Percentiles rank a stretch among this genome's conserved stretches.
phyloP scores from a whole-genome alignment of 2,329 filamentous ascomycete species.

The Penicillium sp. region DNA sequence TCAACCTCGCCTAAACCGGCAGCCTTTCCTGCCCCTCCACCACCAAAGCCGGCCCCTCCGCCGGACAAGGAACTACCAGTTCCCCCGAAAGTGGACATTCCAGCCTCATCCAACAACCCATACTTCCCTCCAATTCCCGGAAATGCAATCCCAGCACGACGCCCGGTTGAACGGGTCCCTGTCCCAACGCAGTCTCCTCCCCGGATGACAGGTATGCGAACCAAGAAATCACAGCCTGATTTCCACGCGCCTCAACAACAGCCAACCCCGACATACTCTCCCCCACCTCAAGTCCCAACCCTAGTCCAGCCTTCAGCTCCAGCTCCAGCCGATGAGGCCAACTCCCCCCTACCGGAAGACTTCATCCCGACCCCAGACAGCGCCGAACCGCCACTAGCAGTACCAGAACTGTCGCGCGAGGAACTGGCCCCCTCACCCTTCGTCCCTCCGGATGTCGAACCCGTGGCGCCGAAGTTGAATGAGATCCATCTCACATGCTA shows the following conservation, averaged over 20 bases:
- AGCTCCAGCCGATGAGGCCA: slow-evolving; percentile 10
- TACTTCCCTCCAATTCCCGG: slow-evolving; percentile 6
- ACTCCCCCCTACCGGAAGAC: slow-evolving; percentile 27
- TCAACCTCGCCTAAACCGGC: slow-evolving; percentile 1
- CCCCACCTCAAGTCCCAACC: background rate
- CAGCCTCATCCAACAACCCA: slow-evolving; percentile 3
- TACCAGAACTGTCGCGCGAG: slow-evolving; percentile 10
- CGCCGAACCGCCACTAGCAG: slow-evolving; percentile 16
- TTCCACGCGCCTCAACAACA: background rate
- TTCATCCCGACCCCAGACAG: slow-evolving; percentile 36
- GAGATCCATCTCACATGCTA: slow-evolving; percentile 41
- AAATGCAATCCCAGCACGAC: background rate
- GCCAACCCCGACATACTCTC: background rate
- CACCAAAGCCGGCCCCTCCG: slow-evolving; percentile 28
- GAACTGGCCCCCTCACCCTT: slow-evolving; percentile 16
- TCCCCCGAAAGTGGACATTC: slow-evolving; percentile 2
- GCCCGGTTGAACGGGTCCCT: slow-evolving; percentile 6
- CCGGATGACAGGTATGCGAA: slow-evolving; percentile 4
- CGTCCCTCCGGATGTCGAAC: slow-evolving; percentile 34
- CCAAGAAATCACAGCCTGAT: slow-evolving; percentile 2
- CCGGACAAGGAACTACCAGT: slow-evolving; percentile 19
- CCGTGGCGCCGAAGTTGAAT: slow-evolving; percentile 36
- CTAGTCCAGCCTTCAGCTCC: background rate
- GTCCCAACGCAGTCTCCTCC: background rate
- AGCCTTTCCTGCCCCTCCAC: slow-evolving; percentile 17